These are phyloP conservation scores for Mentha longifolia DNA, from an alignment of 257 asterid genomes.

Conservation along the genomic window DNA sequence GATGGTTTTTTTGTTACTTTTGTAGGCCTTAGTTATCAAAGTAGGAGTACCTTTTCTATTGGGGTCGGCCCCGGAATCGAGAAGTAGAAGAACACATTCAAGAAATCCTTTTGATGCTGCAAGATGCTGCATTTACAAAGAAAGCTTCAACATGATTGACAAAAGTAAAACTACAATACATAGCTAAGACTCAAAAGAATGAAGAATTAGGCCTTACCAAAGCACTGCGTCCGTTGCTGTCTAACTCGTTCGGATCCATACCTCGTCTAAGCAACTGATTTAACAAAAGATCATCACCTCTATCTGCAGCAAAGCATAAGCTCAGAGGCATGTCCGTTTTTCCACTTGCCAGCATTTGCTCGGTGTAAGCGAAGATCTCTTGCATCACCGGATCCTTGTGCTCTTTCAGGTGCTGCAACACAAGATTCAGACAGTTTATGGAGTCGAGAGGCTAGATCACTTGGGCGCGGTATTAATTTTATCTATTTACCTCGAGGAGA, in stretches of 20 bases:
- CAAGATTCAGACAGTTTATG: neutral
- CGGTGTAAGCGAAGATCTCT: slow-evolving; percentile 59
- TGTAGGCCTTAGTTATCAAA: neutral
- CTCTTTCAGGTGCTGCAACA: slow-evolving; percentile 70
- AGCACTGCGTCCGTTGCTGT: slow-evolving; percentile 62
- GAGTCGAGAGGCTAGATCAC: neutral
- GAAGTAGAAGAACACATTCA: slow-evolving; percentile 65
- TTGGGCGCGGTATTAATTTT: neutral
- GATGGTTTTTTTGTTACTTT: neutral
- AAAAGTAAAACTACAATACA: too few species aligned
- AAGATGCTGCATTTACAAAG: slow-evolving; percentile 57
- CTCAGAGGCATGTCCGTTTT: slow-evolving; percentile 82
- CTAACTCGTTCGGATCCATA: slow-evolving; percentile 70
- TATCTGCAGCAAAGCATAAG: slow-evolving; percentile 80
- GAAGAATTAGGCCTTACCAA: slow-evolving; percentile 46
- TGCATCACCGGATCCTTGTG: slow-evolving; percentile 58
- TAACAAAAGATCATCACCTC: slow-evolving; percentile 73
- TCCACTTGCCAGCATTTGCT: slow-evolving; percentile 80
- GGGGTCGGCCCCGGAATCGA: slow-evolving; percentile 76
- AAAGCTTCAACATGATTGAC: neutral
- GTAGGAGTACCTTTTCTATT: slow-evolving; percentile 56
- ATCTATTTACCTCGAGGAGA: slow-evolving; percentile 65
- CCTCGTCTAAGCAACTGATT: slow-evolving; percentile 70
- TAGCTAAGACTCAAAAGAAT: neutral
- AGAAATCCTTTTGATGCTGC: slow-evolving; percentile 63